Base-by-base conservation (phyloP, 2,329 filamentous ascomycete genomes). In the Lasiodiplodia gonubiensis region DNA sequence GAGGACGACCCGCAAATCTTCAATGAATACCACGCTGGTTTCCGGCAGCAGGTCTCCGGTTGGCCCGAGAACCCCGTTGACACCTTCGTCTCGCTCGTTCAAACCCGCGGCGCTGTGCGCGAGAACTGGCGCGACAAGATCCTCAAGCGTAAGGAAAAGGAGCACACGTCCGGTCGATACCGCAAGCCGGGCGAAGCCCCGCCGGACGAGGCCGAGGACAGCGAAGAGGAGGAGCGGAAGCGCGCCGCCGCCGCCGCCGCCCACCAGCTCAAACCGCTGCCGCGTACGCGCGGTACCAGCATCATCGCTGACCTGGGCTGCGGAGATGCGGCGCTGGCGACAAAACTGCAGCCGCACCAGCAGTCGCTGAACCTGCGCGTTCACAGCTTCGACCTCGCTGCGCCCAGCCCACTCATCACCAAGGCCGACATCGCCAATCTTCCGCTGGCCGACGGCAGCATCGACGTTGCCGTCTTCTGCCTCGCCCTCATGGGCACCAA, bases 401-500 rank as follows among this genome's bases (percentile, higher is more conserved):
- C 89, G 64, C 89, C 92, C 6, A 88, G 88, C 67, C 84, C 88
- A 21, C 86, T 93, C 23, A 91, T 99, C 70, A 97, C 92, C 1
- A 88, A 90, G 70, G 93, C 95, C 16, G 95, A 99, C 80, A 95
- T 98, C 64, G 90, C 93, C 35, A 86, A 90, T 68, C 83, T 99
- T 1, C 94, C 94, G 0, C 82, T 97, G 0, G 83, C 83, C 5
- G 89, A 94, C 72, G 90, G 88, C 53, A 89, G 86, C 69, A 89
- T 93, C 69, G 93, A 99, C 78, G 86, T 99, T 5, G 92, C 92
- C 59, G 90, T 99, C 72, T 98, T 98, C 84, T 99, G 95, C 79
- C 86, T 99, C 37, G 95, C 94, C 60, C 87, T 99, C 68, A 99
- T 99, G 95, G 95, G 95, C 75, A 99, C 95, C 66, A 99, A 99